These are phyloP conservation scores for Solanum sejunctum DNA, from an alignment of 257 asterid species.

Conservation along the genomic window DNA sequence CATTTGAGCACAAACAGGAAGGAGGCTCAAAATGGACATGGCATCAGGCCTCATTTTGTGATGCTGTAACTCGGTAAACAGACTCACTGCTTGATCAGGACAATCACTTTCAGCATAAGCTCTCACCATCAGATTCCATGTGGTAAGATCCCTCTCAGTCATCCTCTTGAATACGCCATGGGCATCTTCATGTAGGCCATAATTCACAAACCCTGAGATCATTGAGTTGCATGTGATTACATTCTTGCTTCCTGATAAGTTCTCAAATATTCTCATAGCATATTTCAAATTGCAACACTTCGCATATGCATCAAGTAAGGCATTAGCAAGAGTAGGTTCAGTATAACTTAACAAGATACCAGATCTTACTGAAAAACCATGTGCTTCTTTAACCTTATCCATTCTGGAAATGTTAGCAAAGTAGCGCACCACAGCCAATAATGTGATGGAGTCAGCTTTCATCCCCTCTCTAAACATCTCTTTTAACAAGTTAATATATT, in stretches of 20 bases:
- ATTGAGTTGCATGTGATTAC: slow-evolving; percentile 51
- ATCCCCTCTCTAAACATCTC: slow-evolving; percentile 40
- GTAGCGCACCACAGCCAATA: slow-evolving; percentile 36
- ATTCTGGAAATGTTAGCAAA: slow-evolving; percentile 22
- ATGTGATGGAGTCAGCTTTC: slow-evolving; percentile 54
- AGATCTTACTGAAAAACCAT: slow-evolving; percentile 47
- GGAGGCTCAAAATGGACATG: slow-evolving; percentile 49
- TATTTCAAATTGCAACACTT: slow-evolving; percentile 50
- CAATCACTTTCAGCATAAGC: slow-evolving; percentile 46
- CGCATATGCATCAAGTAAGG: slow-evolving; percentile 71
- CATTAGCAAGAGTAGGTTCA: slow-evolving; percentile 54
- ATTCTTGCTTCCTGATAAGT: slow-evolving; percentile 37
- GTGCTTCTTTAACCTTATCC: slow-evolving; percentile 55
- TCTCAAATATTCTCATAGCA: slow-evolving; percentile 39
- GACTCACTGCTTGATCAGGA: slow-evolving; percentile 40
- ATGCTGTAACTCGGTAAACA: slow-evolving; percentile 40
- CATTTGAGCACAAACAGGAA: slow-evolving; percentile 58
- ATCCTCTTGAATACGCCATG: slow-evolving; percentile 32
- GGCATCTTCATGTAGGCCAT: slow-evolving; percentile 36
- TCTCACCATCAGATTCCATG: slow-evolving; percentile 68
- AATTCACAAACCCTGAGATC: slow-evolving; percentile 43
- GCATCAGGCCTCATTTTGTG: slow-evolving; percentile 50
- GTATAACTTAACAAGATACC: slow-evolving; percentile 17
- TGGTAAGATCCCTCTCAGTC: slow-evolving; percentile 48
- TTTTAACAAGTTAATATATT: slow-evolving; percentile 33